Evolutionary conservation across 306 rosid genomes (phyloP), one percentile per base, ranked within the genome.

Genomic region (Begonia masoniana): DNA sequence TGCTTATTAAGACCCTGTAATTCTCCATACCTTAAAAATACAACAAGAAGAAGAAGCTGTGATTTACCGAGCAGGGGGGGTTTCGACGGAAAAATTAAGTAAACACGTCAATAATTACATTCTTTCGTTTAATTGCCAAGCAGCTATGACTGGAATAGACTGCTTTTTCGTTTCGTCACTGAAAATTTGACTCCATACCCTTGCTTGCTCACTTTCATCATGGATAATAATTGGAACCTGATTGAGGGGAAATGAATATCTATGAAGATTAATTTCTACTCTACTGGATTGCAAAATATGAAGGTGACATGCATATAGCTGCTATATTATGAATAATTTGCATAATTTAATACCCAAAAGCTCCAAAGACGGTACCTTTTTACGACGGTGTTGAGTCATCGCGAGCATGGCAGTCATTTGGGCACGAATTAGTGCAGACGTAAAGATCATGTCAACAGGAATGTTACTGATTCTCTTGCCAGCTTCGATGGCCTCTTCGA

Each of bases 401-500:
- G 96, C 96, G 63, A 86, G 99, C 99, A 92, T 92, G 46, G 99
- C 99, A 55, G 99, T 92, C 99, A 92, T 86, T 67, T 86, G 99
- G 15, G 99, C 99, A 42, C 99, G 96, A 65, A 92, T 86, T 70
- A 92, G 77, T 41, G 99, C 80, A 57, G 99, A 92, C 21, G 96
- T 83, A 65, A 73, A 92, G 77, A 92, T 86, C 73, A 81, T 76
- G 76, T 92, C 99, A 35, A 92, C 72, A 41, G 99, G 99, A 71
- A 92, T 83, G 70, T 78, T 86, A 69, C 95, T 83, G 74, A 92
- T 92, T 74, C 94, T 92, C 82, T 92, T 83, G 60, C 99, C 99
- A 59, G 99, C 99, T 81, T 92, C 99, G 48, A 92, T 79, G 57
- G 96, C 99, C 79, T 86, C 99, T 54, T 92, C 95, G 51, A 92